Conservation (phyloP, 306 rosid genomes). For the Amphicarpaea edgeworthii region DNA sequence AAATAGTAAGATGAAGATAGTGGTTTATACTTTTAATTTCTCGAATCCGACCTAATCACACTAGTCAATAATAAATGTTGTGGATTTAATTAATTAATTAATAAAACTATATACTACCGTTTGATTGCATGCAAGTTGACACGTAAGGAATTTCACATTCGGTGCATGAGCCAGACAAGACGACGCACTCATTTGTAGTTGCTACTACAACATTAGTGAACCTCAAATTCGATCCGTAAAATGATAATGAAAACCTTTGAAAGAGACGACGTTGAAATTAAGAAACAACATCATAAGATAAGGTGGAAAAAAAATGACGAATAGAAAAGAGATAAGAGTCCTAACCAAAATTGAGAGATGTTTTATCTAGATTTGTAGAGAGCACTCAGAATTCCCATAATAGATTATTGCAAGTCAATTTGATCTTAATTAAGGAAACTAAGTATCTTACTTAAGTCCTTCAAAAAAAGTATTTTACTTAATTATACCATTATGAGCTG, state of each 20-base stretch:
- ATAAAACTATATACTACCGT: constrained; percentile 15
- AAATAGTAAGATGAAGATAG: constrained; percentile 39
- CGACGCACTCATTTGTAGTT: constrained; percentile 6
- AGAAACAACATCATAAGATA: constrained; percentile 15
- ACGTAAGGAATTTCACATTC: constrained; percentile 51
- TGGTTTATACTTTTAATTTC: constrained; percentile 46
- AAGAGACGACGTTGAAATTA: background rate
- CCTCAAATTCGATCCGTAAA: constrained; percentile 12
- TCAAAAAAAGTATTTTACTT: no score
- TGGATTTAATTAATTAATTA: background rate
- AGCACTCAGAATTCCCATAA: constrained; percentile 11
- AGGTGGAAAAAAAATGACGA: constrained; percentile 19
- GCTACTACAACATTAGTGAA: constrained; percentile 11
- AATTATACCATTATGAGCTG: no score
- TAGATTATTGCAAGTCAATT: constrained; percentile 22
- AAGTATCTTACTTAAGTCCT: no score
- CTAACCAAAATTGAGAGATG: background rate
- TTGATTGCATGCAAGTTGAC: constrained; percentile 52
- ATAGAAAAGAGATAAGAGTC: constrained; percentile 17
- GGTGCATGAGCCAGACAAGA: constrained; percentile 36
- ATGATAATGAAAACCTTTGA: constrained; percentile 38
- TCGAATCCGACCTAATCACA: constrained; percentile 43
- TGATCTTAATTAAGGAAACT: background rate
- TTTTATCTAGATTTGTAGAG: constrained; percentile 6
- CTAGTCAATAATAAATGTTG: constrained; percentile 37